Evolutionary conservation across 495 filamentous ascomycete genomes (phyloP), one percentile per base, ranked within the genome.

Genomic region (Penicillium coffeae): DNA sequence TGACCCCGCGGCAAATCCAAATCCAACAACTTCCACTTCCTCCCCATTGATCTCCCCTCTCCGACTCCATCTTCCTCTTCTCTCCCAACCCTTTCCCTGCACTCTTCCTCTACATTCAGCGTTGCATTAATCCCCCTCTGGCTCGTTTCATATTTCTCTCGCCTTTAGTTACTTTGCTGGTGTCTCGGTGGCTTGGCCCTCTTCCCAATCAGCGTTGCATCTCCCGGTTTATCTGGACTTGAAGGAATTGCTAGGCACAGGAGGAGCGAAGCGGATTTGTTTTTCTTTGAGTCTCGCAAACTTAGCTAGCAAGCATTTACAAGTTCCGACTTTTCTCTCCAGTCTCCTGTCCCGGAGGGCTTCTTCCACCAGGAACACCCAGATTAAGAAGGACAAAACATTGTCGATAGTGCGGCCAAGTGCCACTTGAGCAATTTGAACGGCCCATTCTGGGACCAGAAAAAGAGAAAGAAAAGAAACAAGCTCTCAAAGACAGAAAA

Each of bases 251-350:
- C 10, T 30, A 5, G 25, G 25, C 25, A 30, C 10, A 4, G 25
- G 25, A 30, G 25, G 25, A 30, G 25, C 25, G 4, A 59, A 51
- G 58, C 53, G 51, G 54, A 49, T 63, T 43, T 68, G 55, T 67
- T 71, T 56, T 69, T 71, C 67, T 58, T 68, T 61, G 54, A 59
- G 47, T 72, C 63, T 68, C 61, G 65, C 62, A 48, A 68, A 70
- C 56, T 69, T 75, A 75, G 72, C 69, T 74, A 75, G 70, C 69
- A 75, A 75, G 62, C 72, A 75, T 75, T 63, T 68, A 73, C 69
- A 75, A 72, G 59, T 72, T 73, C 50, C 66, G 68, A 64, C 64
- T 63, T 60, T 66, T 64, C 52, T 62, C 57, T 70, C 63, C 66
- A 69, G 10, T 65, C 65, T 70, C 59, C 48, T 54, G 57, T 63